phyloP scores from a whole-genome alignment of 805 yeast genomes.

The Soucietia sequanensis region DNA sequence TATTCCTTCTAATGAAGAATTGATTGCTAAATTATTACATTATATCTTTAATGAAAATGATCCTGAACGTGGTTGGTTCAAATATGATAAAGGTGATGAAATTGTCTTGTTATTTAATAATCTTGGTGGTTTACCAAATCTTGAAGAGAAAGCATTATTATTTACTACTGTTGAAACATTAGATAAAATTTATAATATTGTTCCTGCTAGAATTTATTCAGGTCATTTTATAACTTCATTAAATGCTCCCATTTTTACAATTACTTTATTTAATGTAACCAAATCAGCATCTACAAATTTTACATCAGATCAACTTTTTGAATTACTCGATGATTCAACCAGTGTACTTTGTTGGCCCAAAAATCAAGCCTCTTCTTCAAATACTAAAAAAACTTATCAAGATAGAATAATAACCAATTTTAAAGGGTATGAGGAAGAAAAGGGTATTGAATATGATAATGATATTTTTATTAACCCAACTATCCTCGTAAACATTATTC shows the following conservation, averaged over 20 bases:
- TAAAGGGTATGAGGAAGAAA: slow-evolving; percentile 20
- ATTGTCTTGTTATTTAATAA: slow-evolving; percentile 32
- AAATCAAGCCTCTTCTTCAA: slow-evolving; percentile 11
- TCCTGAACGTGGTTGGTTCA: slow-evolving; percentile 28
- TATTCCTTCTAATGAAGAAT: slow-evolving; percentile 31
- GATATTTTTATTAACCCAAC: slow-evolving; percentile 20
- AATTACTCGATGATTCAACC: slow-evolving; percentile 29
- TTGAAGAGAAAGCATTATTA: slow-evolving; percentile 29
- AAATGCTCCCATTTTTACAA: slow-evolving; percentile 37
- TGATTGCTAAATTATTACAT: slow-evolving; percentile 22
- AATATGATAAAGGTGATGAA: slow-evolving; percentile 23
- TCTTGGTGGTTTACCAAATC: slow-evolving; percentile 35
- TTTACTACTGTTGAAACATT: slow-evolving; percentile 21
- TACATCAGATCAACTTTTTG: slow-evolving; percentile 18
- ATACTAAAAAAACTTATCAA: slow-evolving; percentile 10
- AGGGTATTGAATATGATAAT: slow-evolving; percentile 1
- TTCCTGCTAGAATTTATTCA: slow-evolving; percentile 26
- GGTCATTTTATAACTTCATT: slow-evolving; percentile 35
- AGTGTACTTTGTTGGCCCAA: slow-evolving; percentile 25
- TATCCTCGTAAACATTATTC: slow-evolving; percentile 14
- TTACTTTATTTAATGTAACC: slow-evolving; percentile 33
- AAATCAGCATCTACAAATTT: slow-evolving; percentile 21
- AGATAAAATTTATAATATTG: slow-evolving; percentile 21
- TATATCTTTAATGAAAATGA: slow-evolving; percentile 23
- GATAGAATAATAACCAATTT: slow-evolving; percentile 24